phyloP scores from a whole-genome alignment of 1,284 basidiomycete species.

The Heterobasidion occidentale region DNA sequence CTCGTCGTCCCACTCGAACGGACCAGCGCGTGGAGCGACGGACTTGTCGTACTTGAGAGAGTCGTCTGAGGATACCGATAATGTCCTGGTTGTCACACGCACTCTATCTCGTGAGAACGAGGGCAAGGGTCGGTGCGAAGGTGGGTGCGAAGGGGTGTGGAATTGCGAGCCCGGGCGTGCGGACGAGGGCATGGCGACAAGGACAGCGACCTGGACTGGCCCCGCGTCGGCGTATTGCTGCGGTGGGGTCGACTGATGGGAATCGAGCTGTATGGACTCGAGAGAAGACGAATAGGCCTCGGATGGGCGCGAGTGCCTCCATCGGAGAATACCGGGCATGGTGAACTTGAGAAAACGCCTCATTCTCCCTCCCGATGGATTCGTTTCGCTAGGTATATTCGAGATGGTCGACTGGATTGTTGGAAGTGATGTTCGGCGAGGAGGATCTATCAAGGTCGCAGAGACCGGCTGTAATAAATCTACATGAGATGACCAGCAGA shows the following conservation, averaged over 20 bases:
- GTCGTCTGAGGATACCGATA: too few relatives aligned
- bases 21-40: not conserved
- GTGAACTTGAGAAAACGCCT: not conserved
- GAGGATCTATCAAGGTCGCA: not conserved
- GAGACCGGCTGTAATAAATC: not conserved
- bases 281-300: not conserved
- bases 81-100: not conserved
- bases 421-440: too few relatives aligned
- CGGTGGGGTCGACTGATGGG: not conserved
- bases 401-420: not conserved
- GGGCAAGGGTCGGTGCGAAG: not conserved
- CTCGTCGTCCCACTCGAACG: not conserved
- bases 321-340: not conserved
- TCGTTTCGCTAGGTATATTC: not conserved
- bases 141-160: not conserved
- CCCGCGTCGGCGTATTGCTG: not conserved
- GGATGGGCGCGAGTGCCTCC: not conserved
- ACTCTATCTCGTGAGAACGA: not conserved
- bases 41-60: too few relatives aligned
- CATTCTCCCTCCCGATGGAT: not conserved
- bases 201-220: conserved; percentile 1
- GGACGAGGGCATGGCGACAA: conserved; percentile 4
- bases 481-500: not conserved
- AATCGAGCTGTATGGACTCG: not conserved
- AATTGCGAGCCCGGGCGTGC: not conserved